Evolutionary conservation across 208 protist genomes (phyloP).

Genomic region (Trypanosoma lewisi): DNA sequence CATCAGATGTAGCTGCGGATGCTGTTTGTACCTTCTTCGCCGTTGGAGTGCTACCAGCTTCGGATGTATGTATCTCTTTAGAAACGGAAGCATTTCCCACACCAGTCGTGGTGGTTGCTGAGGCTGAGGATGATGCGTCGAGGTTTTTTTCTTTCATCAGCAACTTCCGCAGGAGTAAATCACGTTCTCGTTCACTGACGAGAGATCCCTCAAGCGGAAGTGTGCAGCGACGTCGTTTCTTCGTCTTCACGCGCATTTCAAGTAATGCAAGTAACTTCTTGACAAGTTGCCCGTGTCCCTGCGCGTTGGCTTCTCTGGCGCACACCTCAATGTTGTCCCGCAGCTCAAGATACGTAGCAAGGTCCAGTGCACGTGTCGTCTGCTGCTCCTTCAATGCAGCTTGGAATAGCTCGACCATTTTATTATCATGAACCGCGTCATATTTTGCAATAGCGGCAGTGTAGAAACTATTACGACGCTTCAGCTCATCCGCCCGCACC

Average conservation of each 20-base stretch:
- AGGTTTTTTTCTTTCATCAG: constrained; percentile 38
- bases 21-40: too few species aligned
- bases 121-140: not conserved
- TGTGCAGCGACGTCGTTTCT: constrained; percentile 55
- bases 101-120: not conserved
- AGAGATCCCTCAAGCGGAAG: constrained; percentile 65
- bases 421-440: constrained; percentile 76
- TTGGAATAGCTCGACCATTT: constrained; percentile 76
- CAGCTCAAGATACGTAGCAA: constrained; percentile 79
- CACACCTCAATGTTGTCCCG: constrained; percentile 75
- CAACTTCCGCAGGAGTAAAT: constrained; percentile 66
- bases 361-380: constrained; percentile 70
- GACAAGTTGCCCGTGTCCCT: constrained; percentile 60
- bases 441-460: constrained; percentile 59
- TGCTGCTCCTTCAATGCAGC: constrained; percentile 61
- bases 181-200: constrained; percentile 59
- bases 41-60: too few species aligned
- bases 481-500: constrained; percentile 77
- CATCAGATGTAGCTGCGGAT: not conserved
- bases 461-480: constrained; percentile 70
- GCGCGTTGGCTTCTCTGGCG: constrained; percentile 58
- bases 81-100: not conserved
- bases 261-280: constrained; percentile 69
- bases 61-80: too few species aligned
- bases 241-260: constrained; percentile 62